Percentiles rank a stretch among this genome's conserved stretches.
These are phyloP conservation scores for Dothidotthia symphoricarpi DNA, from an alignment of 2,329 filamentous ascomycete genomes.

Conservation along the genomic window DNA sequence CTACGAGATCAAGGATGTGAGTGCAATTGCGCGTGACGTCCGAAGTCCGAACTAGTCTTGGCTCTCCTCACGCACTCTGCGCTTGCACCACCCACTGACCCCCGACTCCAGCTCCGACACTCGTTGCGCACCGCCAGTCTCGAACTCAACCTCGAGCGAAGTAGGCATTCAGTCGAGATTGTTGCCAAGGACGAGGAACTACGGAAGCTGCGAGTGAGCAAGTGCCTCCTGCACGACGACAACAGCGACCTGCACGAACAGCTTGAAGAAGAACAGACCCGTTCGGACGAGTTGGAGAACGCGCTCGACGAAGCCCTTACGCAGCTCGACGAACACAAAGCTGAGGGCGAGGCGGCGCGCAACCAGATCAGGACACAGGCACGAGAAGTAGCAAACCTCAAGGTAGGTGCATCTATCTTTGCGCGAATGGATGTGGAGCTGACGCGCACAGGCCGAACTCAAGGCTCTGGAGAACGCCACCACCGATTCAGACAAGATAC, in stretches of 20 bases:
- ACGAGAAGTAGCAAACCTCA: slow-evolving; percentile 57
- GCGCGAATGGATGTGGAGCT: slow-evolving; percentile 41
- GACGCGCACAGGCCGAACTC: slow-evolving; percentile 62
- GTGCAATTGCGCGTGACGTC: slow-evolving; percentile 12
- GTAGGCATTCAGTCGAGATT: slow-evolving; percentile 62
- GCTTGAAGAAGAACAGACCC: slow-evolving; percentile 59
- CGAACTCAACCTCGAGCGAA: slow-evolving; percentile 68
- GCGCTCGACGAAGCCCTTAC: slow-evolving; percentile 50
- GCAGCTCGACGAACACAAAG: slow-evolving; percentile 50
- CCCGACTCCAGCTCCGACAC: slow-evolving; percentile 45
- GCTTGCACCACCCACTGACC: slow-evolving; percentile 14
- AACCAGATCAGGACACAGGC: slow-evolving; percentile 53
- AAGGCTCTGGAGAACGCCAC: slow-evolving; percentile 65
- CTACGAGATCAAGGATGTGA: slow-evolving; percentile 39
- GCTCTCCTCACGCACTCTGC: background rate
- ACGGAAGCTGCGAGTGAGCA: slow-evolving; percentile 64
- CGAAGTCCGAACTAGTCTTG: slow-evolving; percentile 3
- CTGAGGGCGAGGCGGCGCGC: slow-evolving; percentile 46
- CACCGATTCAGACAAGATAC: slow-evolving; percentile 67
- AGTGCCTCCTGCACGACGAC: slow-evolving; percentile 69
- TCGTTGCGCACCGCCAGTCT: slow-evolving; percentile 56
- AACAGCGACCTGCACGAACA: slow-evolving; percentile 66
- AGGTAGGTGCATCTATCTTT: slow-evolving; percentile 50
- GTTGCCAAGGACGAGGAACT: slow-evolving; percentile 73
- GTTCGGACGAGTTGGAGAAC: slow-evolving; percentile 56